phyloP scores from a whole-genome alignment of 306 rosid species.

The Pyrus bretschneideri region DNA sequence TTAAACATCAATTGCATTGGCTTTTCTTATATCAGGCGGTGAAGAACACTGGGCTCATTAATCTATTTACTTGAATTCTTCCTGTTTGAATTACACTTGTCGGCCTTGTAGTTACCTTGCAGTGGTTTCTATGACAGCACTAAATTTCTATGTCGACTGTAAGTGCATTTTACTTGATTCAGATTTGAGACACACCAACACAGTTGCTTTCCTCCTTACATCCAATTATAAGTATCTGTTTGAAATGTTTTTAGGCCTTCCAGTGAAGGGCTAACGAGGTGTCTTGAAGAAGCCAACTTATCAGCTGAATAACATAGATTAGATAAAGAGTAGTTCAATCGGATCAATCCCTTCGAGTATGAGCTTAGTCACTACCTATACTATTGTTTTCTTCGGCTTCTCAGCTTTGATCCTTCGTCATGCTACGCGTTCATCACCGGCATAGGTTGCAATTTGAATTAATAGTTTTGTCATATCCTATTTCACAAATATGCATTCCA shows the following conservation, averaged over 20 bases:
- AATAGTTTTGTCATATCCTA: neutral
- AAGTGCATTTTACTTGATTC: constrained; percentile 30
- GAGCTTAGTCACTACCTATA: neutral
- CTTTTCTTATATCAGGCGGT: constrained; percentile 46
- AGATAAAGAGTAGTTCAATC: neutral
- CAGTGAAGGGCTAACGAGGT: constrained; percentile 45
- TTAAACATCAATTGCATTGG: neutral
- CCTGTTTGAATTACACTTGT: constrained; percentile 75
- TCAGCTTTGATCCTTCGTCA: neutral
- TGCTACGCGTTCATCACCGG: neutral
- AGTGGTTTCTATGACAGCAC: constrained; percentile 90
- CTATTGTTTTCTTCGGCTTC: neutral
- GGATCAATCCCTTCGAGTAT: neutral
- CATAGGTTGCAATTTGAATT: neutral
- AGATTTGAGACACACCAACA: neutral
- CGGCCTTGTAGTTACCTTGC: constrained; percentile 76
- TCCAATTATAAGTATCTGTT: neutral
- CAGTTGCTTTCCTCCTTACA: neutral
- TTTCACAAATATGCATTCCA: neutral
- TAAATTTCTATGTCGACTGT: constrained; percentile 75
- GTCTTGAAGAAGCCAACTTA: constrained; percentile 28
- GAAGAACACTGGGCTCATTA: constrained; percentile 68
- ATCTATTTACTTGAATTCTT: constrained; percentile 78
- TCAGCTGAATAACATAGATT: constrained; percentile 16
- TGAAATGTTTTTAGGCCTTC: constrained; percentile 42